These are phyloP conservation scores for Saccharomycopsis phalli DNA, from an alignment of 1,139 yeast species.

Conservation along the genomic window DNA sequence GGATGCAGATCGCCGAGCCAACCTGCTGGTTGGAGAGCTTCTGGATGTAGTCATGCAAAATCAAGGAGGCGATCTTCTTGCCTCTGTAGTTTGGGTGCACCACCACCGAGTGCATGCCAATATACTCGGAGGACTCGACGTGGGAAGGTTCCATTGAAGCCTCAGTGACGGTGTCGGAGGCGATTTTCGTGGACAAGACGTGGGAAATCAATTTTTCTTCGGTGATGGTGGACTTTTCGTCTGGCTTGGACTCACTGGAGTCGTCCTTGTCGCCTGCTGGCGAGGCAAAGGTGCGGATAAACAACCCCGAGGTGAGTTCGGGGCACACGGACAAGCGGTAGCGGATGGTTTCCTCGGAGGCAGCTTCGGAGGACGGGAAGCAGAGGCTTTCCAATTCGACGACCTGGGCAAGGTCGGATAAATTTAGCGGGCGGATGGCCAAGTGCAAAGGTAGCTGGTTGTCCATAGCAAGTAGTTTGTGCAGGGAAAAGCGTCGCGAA, in stretches of 20 bases:
- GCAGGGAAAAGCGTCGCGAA: neutral
- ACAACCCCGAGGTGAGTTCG: conserved; percentile 82
- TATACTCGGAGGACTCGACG: conserved; percentile 59
- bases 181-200: conserved; percentile 72
- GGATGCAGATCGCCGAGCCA: conserved; percentile 67
- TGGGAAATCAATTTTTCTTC: conserved; percentile 75
- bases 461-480: conserved; percentile 8
- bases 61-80: conserved; percentile 69
- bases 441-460: conserved; percentile 46
- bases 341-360: conserved; percentile 50
- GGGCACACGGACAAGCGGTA: conserved; percentile 79
- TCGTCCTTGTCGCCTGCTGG: conserved; percentile 23
- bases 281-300: conserved; percentile 53
- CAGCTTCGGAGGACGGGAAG: conserved; percentile 62
- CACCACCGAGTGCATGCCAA: conserved; percentile 79
- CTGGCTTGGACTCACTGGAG: conserved; percentile 36
- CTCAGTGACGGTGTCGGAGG: conserved; percentile 44
- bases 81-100: conserved; percentile 76
- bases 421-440: conserved; percentile 72
- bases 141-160: conserved; percentile 70
- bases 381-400: conserved; percentile 56
- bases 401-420: conserved; percentile 60
- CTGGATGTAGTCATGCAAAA: conserved; percentile 85
- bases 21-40: conserved; percentile 80
- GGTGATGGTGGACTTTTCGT: conserved; percentile 40